Conservation (phyloP, 805 yeast species). For the Tetrapisispora fleetii region DNA sequence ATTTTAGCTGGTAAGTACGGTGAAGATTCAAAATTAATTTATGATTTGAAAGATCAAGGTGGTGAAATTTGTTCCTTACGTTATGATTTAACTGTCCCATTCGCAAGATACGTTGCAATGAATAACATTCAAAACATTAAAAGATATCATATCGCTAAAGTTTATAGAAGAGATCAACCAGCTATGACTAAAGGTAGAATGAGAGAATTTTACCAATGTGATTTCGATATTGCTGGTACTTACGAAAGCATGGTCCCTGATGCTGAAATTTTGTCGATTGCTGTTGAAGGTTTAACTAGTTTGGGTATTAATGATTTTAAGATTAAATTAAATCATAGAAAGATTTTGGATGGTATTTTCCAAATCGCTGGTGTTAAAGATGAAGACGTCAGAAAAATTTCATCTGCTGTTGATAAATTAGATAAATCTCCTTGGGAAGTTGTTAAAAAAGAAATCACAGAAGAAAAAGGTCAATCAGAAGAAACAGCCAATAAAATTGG, state of each 20-base stretch:
- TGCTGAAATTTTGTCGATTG: slow-evolving; percentile 72
- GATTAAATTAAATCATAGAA: slow-evolving; percentile 89
- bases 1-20: slow-evolving; percentile 96
- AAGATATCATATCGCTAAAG: slow-evolving; percentile 95
- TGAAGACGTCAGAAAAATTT: slow-evolving; percentile 86
- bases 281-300: slow-evolving; percentile 75
- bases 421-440: slow-evolving; percentile 95
- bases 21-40: slow-evolving; percentile 93
- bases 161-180: slow-evolving; percentile 98
- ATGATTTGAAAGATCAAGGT: slow-evolving; percentile 96
- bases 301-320: slow-evolving; percentile 85
- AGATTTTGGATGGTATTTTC: slow-evolving; percentile 91
- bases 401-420: slow-evolving; percentile 92
- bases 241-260: slow-evolving; percentile 96
- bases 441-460: slow-evolving; percentile 85
- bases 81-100: slow-evolving; percentile 96
- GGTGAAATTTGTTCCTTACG: slow-evolving; percentile 94
- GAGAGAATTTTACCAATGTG: slow-evolving; percentile 99
- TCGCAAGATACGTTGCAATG: slow-evolving; percentile 95
- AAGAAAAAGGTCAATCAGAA: slow-evolving; percentile 81
- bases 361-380: slow-evolving; percentile 89
- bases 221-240: slow-evolving; percentile 89
- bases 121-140: slow-evolving; percentile 83
- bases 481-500: slow-evolving; percentile 92
- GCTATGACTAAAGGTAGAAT: slow-evolving; percentile 99